Evolutionary conservation across 2,329 filamentous ascomycete genomes (phyloP).

Genomic region (Byssothecium circinans): DNA sequence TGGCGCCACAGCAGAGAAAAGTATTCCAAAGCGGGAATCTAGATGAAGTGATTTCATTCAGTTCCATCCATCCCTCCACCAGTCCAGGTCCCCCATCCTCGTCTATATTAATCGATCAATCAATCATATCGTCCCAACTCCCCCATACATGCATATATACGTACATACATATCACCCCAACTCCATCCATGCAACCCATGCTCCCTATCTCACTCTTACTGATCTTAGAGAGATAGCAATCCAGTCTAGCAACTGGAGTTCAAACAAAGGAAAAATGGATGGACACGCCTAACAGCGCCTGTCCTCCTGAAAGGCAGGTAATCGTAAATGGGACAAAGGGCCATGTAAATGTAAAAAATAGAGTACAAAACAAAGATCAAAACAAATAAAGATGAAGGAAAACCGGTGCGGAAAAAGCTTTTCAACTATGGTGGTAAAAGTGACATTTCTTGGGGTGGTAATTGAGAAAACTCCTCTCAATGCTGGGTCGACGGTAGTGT

Average conservation of each 20-base stretch:
- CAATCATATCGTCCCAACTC: background rate
- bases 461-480: background rate
- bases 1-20: too few species aligned
- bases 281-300: conserved; percentile 9
- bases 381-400: background rate
- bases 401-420: background rate
- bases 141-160: too few species aligned
- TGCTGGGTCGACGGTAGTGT: background rate
- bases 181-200: too few species aligned
- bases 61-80: too few species aligned
- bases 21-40: too few species aligned
- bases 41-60: too few species aligned
- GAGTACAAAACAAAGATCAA: background rate
- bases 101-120: too few species aligned
- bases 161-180: background rate
- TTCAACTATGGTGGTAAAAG: background rate
- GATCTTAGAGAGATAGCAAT: background rate
- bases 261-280: conserved; percentile 12
- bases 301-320: conserved; percentile 11
- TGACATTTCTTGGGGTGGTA: too few species aligned
- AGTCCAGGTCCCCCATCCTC: too few species aligned
- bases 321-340: conserved; percentile 3
- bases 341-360: too few species aligned
- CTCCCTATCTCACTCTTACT: background rate
- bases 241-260: conserved; percentile 34